Evolutionary conservation across 352 stramenopile genomes (phyloP), one percentile per base, ranked within the genome.

Genomic region (Phytophthora fragariaefolia): DNA sequence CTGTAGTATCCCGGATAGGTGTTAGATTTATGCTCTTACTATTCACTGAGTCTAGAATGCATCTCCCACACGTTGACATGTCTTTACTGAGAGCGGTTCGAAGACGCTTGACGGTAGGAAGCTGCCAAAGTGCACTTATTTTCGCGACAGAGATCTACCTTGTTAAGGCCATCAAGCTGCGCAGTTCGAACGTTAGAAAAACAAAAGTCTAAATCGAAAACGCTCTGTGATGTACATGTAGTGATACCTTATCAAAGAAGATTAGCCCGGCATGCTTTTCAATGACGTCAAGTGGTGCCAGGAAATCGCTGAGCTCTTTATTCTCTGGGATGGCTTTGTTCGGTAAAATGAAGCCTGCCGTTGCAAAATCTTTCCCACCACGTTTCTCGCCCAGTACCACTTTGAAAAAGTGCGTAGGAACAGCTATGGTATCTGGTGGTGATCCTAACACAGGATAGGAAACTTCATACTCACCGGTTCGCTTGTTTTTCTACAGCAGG

Each of bases 381-480:
- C 53, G 64, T 42, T 78, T 82, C 54, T 72, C 72, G 4, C 85
- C 90, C 1, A 97, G 76, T 7, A 99, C 71, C 28, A 98, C 84
- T 71, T 99, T 99, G 79, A 98, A 99, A 68, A 99, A 98, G 69
- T 99, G 96, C 50, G 96, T 98, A 12, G 96, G 96, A 42, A 99
- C 95, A 10, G 89, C 76, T 30, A 98, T 73, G 5, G 92, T 77
- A 52, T 95, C 87, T 4, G 92, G 91, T 20, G 92, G 90, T 24
- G 79, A 81, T n/a, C 95, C 95, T 13, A 98, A 63, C 17, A 97
- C 71, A 20, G 82, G 72, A 48, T 96, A 96, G 36, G 77, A 79
- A 13, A 94, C 82, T 34, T 82, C 56, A 57, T 85, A 93, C 62
- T 82, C 83, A 28, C 84, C 82, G 2, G 77, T 87, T 23, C 78